A percentile compares a stretch with the other conserved stretches of the same genome.
These are phyloP conservation scores for Diplogelasinospora grovesii DNA, from an alignment of 495 filamentous ascomycete species.

Conservation along the genomic window DNA sequence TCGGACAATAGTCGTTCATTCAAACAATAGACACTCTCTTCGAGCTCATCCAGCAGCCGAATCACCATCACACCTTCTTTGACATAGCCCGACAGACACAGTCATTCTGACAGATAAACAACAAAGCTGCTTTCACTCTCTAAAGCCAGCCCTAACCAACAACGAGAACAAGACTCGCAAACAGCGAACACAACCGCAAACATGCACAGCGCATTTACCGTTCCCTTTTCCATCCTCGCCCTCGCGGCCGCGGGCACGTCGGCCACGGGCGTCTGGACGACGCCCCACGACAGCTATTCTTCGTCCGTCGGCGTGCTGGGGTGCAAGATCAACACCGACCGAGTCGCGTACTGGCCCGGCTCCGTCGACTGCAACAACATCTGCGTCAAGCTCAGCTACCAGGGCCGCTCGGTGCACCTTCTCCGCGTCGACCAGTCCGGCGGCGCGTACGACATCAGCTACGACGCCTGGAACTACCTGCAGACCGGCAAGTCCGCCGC, in stretches of 20 bases:
- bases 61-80: too few species aligned
- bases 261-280: slow-evolving; percentile 4
- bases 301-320: slow-evolving; percentile 40
- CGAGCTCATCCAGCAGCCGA: too few species aligned
- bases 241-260: slow-evolving; percentile 8
- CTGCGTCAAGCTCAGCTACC: slow-evolving; percentile 32
- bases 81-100: too few species aligned
- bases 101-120: too few species aligned
- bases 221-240: slow-evolving; percentile 1
- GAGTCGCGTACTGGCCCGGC: slow-evolving; percentile 37
- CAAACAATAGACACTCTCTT: too few species aligned
- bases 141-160: too few species aligned
- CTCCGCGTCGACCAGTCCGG: slow-evolving; percentile 37
- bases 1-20: too few species aligned
- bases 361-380: slow-evolving; percentile 38
- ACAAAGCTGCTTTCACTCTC: too few species aligned
- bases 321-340: slow-evolving; percentile 38
- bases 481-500: slow-evolving; percentile 30
- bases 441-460: slow-evolving; percentile 36
- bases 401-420: slow-evolving; percentile 30
- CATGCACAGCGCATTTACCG: too few species aligned
- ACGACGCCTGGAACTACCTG: slow-evolving; percentile 40
- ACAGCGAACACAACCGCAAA: too few species aligned
- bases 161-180: too few species aligned
- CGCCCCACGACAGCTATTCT: slow-evolving; percentile 35